A percentile compares a stretch with the other conserved stretches of the same genome.
These are phyloP conservation scores for Penicillium sp. DNA, from an alignment of 2,329 filamentous ascomycete species.

Conservation along the genomic window DNA sequence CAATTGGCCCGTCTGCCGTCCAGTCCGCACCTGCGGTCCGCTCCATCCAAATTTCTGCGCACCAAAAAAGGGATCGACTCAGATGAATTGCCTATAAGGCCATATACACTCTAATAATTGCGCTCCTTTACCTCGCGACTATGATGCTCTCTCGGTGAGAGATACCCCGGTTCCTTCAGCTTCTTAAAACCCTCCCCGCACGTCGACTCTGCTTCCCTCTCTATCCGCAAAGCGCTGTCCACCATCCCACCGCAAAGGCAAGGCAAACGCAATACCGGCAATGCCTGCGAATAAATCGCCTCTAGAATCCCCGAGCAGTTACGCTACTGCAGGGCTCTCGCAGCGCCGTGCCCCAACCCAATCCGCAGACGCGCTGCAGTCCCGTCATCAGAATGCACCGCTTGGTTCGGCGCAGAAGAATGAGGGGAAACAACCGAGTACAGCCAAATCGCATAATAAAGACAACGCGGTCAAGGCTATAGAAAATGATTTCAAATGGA, in stretches of 20 bases:
- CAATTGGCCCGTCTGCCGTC: neutral
- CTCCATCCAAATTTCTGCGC: neutral
- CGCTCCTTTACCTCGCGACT: neutral
- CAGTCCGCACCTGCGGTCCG: neutral
- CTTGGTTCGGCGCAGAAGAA: neutral
- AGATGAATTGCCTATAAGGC: neutral
- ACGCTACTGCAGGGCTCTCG: neutral
- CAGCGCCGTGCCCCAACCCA: neutral
- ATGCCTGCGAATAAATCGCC: neutral
- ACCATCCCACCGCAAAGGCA: neutral
- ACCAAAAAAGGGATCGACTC: neutral
- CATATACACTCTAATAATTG: neutral
- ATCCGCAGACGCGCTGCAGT: neutral
- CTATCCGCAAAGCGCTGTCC: neutral
- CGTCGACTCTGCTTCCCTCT: neutral
- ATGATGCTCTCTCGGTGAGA: slow-evolving; percentile 7
- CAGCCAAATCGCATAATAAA: slow-evolving; percentile 17
- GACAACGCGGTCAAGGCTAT: slow-evolving; percentile 25
- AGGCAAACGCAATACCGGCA: neutral
- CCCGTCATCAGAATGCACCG: neutral
- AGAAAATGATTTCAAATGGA: slow-evolving; percentile 36
- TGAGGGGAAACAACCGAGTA: neutral
- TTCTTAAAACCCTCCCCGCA: neutral
- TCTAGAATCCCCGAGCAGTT: neutral
- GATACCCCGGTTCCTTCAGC: neutral